phyloP scores from a whole-genome alignment of 345 rosid genomes.

The Eucalyptus camaldulensis region DNA sequence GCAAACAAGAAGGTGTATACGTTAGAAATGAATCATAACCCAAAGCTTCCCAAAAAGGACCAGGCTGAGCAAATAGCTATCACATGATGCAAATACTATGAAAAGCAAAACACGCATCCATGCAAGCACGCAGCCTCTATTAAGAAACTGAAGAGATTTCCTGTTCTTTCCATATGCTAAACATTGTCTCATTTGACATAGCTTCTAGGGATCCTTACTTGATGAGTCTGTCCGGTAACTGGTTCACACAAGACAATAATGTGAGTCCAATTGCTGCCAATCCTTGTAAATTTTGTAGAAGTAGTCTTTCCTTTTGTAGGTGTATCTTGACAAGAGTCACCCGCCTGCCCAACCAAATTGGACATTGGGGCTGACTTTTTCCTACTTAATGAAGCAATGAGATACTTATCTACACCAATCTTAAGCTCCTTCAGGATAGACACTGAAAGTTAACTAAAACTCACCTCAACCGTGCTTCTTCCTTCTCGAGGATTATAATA shows the following conservation, averaged over 20 bases:
- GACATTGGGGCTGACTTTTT: not conserved
- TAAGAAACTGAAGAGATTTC: not conserved
- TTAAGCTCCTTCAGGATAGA: not conserved
- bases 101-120: not conserved
- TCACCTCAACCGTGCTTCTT: constrained; percentile 75
- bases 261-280: constrained; percentile 62
- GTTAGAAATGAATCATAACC: not conserved
- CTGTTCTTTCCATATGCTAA: not conserved
- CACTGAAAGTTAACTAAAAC: not conserved
- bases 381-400: not conserved
- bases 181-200: not conserved
- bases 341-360: constrained; percentile 22
- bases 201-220: constrained; percentile 32
- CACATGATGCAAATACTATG: not conserved
- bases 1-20: not conserved
- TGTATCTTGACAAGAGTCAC: constrained; percentile 14
- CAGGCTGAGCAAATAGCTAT: not conserved
- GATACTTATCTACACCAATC: not conserved
- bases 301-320: constrained; percentile 65
- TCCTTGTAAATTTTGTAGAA: constrained; percentile 75
- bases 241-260: constrained; percentile 90
- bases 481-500: constrained; percentile 66
- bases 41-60: not conserved
- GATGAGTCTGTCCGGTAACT: constrained; percentile 90
- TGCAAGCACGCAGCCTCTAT: not conserved